phyloP scores from a whole-genome alignment of 768 basidiomycete species.

The Russula sp. region DNA sequence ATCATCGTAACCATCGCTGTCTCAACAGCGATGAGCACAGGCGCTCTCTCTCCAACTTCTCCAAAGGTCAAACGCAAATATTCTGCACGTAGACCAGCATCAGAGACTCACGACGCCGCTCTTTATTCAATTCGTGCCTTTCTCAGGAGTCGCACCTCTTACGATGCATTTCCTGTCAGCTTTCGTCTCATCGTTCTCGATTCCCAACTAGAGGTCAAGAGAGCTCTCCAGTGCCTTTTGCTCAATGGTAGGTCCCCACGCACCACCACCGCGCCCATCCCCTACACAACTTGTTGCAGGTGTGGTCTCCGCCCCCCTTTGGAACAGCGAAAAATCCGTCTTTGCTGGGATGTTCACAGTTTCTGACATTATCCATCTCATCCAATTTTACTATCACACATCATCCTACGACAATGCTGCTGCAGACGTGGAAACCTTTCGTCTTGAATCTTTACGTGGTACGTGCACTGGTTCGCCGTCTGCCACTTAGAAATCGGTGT shows the following conservation, averaged over 20 bases:
- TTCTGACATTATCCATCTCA: constrained; percentile 98
- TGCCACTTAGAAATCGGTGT: neutral
- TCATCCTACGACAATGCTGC: constrained; percentile 77
- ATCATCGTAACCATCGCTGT: neutral
- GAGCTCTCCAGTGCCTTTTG: constrained; percentile 82
- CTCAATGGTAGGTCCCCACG: constrained; percentile 53
- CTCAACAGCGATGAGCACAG: constrained; percentile 32
- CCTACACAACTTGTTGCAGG: constrained; percentile 42
- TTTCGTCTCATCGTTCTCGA: constrained; percentile 97
- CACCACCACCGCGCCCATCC: constrained; percentile 2
- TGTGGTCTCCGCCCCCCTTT: constrained; percentile 95
- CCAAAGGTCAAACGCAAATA: constrained; percentile 48
- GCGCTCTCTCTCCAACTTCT: constrained; percentile 48
- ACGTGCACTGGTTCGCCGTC: constrained; percentile 26
- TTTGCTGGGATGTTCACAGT: constrained; percentile 99
- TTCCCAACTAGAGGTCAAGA: constrained; percentile 92
- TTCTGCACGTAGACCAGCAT: constrained; percentile 48
- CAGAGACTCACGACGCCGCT: constrained; percentile 68
- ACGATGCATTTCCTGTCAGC: constrained; percentile 96
- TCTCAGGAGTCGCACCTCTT: constrained; percentile 79
- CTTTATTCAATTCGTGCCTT: constrained; percentile 68
- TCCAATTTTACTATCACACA: constrained; percentile 95
- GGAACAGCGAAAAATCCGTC: constrained; percentile 89
- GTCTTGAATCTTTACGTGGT: constrained; percentile 87
- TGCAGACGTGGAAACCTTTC: constrained; percentile 88